These are phyloP conservation scores for Penicillium sp. DNA, from an alignment of 2,329 filamentous ascomycete genomes.

Conservation along the genomic window DNA sequence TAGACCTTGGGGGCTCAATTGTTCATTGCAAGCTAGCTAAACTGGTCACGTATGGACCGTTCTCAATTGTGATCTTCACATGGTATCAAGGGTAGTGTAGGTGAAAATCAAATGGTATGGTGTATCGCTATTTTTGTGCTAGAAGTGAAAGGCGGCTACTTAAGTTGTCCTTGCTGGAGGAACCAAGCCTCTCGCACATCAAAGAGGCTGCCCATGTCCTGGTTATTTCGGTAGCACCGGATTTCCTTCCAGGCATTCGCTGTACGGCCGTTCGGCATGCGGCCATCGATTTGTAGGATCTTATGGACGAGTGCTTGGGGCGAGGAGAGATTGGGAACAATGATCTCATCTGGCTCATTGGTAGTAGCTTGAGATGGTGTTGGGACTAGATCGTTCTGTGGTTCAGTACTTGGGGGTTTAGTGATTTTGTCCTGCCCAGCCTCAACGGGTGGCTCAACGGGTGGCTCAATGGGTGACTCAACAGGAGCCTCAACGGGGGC, in stretches of 20 bases:
- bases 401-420: background rate
- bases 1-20: background rate
- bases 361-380: background rate
- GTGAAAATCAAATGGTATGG: background rate
- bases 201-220: constrained; percentile 49
- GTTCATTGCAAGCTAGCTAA: background rate
- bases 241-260: constrained; percentile 48
- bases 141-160: constrained; percentile 7
- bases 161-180: constrained; percentile 19
- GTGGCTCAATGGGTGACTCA: too few species aligned
- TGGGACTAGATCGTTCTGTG: background rate
- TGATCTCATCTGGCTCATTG: constrained; percentile 21
- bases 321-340: constrained; percentile 30
- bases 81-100: background rate
- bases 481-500: too few species aligned
- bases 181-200: constrained; percentile 46
- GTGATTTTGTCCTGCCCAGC: background rate
- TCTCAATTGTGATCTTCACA: background rate
- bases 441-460: too few species aligned
- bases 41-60: background rate
- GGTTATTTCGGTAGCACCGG: constrained; percentile 46
- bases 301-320: constrained; percentile 33
- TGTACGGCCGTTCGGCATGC: constrained; percentile 31
- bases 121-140: background rate
- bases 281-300: constrained; percentile 45